These are phyloP conservation scores for Fusarium sp. DNA, from an alignment of 2,329 filamentous ascomycete species.

Conservation along the genomic window DNA sequence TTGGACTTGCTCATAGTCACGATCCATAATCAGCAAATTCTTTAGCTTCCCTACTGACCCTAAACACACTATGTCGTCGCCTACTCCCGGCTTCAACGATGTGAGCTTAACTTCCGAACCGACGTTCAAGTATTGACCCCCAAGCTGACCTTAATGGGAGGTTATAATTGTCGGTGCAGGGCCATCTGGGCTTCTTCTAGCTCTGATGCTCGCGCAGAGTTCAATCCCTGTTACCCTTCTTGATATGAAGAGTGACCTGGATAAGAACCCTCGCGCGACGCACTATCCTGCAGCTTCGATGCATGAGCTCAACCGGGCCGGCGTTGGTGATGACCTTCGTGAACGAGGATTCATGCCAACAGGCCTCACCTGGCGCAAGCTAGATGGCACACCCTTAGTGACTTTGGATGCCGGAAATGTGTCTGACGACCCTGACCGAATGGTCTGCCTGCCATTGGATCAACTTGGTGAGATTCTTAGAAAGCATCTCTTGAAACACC, in stretches of 20 bases:
- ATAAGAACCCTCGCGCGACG: slow-evolving; percentile 22
- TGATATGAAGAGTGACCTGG: slow-evolving; percentile 2
- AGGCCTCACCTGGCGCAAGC: slow-evolving; percentile 9
- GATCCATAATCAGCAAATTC: too few species aligned
- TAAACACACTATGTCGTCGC: too few species aligned
- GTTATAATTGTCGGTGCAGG: slow-evolving; percentile 22
- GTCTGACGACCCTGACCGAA: not conserved
- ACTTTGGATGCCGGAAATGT: not conserved
- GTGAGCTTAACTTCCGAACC: too few species aligned
- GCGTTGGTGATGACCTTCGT: slow-evolving; percentile 12
- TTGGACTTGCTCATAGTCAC: too few species aligned
- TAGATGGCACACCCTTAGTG: slow-evolving; percentile 7
- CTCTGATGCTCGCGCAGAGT: slow-evolving; percentile 8
- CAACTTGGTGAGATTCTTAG: not conserved
- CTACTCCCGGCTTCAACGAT: too few species aligned
- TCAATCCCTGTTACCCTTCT: slow-evolving; percentile 7
- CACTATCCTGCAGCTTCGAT: slow-evolving; percentile 20
- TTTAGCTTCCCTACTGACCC: too few species aligned
- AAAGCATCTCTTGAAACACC: not conserved
- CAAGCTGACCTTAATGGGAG: not conserved
- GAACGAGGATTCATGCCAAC: slow-evolving; percentile 9
- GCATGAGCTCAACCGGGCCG: slow-evolving; percentile 4
- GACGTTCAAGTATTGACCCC: too few species aligned
- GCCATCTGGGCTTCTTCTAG: slow-evolving; percentile 12
- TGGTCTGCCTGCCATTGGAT: slow-evolving; percentile 9